Base-by-base conservation (phyloP, 2,329 filamentous ascomycete genomes). In the Coleophoma eucalyptorum region DNA sequence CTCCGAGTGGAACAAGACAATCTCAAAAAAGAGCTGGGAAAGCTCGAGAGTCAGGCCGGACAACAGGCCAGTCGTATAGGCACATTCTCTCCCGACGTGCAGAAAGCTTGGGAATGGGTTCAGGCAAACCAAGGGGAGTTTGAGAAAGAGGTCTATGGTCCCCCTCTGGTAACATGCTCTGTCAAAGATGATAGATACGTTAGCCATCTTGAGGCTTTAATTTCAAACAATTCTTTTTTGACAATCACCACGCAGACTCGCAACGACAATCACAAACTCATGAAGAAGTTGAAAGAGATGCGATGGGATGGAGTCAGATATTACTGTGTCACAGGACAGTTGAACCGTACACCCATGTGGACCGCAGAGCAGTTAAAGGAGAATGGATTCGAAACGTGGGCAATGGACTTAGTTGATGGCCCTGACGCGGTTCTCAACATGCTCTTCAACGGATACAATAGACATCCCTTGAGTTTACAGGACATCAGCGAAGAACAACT, bases 351-450 rank as follows among this genome's bases (percentile, higher is more conserved):
- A 58, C 72, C 64, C 44, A 62, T 81, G 0, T 61, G 89, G 5
- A 70, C 78, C 1, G 59, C 65, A 5, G 74, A 83, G 8, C 74
- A 89, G 48, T 68, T 90, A 50, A 62, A 63, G 48, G 52, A 61
- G 38, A 51, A 83, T 67, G 90, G 90, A 0, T 80, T 99, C 46
- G 87, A 95, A 56, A 84, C 86, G 2, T 96, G 88, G 72, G 84
- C 90, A 1, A 76, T 89, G 21, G 88, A 97, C 62, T 89, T 80
- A 52, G 65, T 99, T 5, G 78, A 85, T 33, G 94, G 93, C 0
- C 95, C 95, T 0, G 83, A 86, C 1, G 80, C 89, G 2, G 89
- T 99, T 1, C 72, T 97, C 33, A 87, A 90, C 6, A 94, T 96
- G 87, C 79, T 99, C 19, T 97, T 91, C 67, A 79, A 83, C 12